A percentile compares a stretch with the other conserved stretches of the same genome.
phyloP scores from a whole-genome alignment of 2,329 filamentous ascomycete species.

The Colletotrichum sublineola region DNA sequence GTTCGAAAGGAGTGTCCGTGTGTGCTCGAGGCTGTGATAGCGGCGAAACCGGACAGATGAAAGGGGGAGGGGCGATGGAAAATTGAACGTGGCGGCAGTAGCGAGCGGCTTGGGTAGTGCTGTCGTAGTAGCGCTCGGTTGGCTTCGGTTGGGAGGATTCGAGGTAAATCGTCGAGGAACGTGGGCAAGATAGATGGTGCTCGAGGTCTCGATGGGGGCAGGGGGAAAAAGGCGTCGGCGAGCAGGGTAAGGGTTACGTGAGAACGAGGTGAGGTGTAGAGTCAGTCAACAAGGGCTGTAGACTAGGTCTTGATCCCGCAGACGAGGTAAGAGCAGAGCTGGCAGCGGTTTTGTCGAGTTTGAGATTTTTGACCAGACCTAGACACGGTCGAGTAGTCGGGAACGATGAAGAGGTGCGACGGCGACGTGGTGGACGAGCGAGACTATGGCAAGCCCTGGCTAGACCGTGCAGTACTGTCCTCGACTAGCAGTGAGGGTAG shows the following conservation, averaged over 20 bases:
- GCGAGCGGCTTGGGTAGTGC: constrained; percentile 12
- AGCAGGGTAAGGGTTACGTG: constrained; percentile 14
- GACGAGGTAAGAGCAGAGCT: constrained; percentile 34
- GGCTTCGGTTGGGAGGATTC: constrained; percentile 27
- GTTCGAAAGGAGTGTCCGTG: constrained; percentile 24
- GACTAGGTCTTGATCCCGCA: constrained; percentile 8
- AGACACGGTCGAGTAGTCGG: constrained; percentile 34
- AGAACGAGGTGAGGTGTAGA: constrained; percentile 15
- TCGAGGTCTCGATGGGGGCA: constrained; percentile 25
- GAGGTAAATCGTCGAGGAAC: constrained; percentile 29
- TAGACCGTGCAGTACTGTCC: constrained; percentile 25
- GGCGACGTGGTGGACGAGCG: constrained; percentile 35
- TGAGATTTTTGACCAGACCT: constrained; percentile 31
- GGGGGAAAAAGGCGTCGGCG: constrained; percentile 25
- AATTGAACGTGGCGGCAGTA: constrained; percentile 7
- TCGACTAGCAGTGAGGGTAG: constrained; percentile 12
- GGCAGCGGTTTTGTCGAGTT: constrained; percentile 21
- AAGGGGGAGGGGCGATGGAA: constrained; percentile 6
- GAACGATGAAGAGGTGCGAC: constrained; percentile 39
- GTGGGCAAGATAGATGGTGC: constrained; percentile 1
- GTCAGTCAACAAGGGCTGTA: background rate
- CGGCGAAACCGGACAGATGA: constrained; percentile 22
- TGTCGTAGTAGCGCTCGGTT: constrained; percentile 35
- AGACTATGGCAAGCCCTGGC: constrained; percentile 41
- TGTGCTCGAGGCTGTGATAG: constrained; percentile 36